phyloP scores from a whole-genome alignment of 495 filamentous ascomycete species.

The Monascus purpureus region DNA sequence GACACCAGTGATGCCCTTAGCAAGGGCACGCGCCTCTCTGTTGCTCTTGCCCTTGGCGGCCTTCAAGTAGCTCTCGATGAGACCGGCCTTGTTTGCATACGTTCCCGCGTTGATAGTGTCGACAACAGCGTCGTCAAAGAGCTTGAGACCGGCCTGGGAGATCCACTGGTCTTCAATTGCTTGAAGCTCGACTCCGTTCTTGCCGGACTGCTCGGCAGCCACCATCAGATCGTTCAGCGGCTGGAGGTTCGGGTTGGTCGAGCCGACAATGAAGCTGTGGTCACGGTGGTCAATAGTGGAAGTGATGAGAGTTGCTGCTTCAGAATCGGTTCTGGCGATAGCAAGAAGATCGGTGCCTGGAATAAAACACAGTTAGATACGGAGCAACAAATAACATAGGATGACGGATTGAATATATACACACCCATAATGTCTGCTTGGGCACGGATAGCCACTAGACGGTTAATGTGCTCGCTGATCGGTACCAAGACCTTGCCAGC shows the following conservation, averaged over 20 bases:
- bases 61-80: conserved; percentile 50
- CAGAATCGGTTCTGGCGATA: conserved; percentile 90
- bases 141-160: conserved; percentile 69
- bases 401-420: conserved; percentile 2
- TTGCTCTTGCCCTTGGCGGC: conserved; percentile 73
- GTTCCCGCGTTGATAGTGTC: conserved; percentile 60
- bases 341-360: conserved; percentile 69
- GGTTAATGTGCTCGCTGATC: conserved; percentile 96
- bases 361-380: conserved; percentile 1
- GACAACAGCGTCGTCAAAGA: conserved; percentile 79
- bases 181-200: conserved; percentile 68
- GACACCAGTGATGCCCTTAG: conserved; percentile 63
- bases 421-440: conserved; percentile 97
- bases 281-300: conserved; percentile 91
- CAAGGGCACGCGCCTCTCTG: conserved; percentile 66
- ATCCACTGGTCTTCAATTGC: conserved; percentile 87
- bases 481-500: conserved; percentile 96
- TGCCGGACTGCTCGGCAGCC: conserved; percentile 69
- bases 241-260: conserved; percentile 72
- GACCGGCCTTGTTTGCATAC: conserved; percentile 49
- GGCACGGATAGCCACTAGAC: conserved; percentile 87
- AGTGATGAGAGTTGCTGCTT: conserved; percentile 94
- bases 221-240: conserved; percentile 86
- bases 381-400: conserved; percentile 1
- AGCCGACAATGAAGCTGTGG: conserved; percentile 82